Evolutionary conservation across 495 filamentous ascomycete genomes (phyloP).

Genomic region (Trichocladium uniseriatum): DNA sequence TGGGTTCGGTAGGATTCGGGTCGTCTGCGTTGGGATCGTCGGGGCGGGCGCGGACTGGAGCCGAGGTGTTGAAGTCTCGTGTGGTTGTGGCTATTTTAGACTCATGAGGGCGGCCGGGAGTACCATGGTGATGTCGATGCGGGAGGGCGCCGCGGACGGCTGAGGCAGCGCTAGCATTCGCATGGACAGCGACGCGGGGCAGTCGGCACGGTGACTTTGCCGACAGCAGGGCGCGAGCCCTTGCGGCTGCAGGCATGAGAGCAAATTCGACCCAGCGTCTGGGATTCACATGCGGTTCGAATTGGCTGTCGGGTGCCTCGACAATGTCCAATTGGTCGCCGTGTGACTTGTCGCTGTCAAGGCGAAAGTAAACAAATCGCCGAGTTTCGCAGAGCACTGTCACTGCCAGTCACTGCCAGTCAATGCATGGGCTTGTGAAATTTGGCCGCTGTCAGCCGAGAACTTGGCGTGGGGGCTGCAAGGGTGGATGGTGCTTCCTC

Average conservation of each 20-base stretch:
- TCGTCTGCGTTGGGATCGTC: constrained; percentile 7
- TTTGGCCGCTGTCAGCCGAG: constrained; percentile 20
- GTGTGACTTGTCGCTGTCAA: too few species aligned
- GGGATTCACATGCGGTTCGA: constrained; percentile 12
- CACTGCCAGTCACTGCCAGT: too few species aligned
- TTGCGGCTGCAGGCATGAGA: constrained; percentile 23
- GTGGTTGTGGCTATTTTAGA: not conserved
- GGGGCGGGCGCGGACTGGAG: constrained; percentile 7
- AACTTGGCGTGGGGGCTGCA: not conserved
- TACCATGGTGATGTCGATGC: not conserved
- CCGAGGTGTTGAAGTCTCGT: constrained; percentile 17
- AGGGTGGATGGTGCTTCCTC: too few species aligned
- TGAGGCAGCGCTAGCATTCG: not conserved
- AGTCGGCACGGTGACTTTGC: constrained; percentile 11
- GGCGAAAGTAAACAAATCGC: too few species aligned
- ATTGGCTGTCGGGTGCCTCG: too few species aligned
- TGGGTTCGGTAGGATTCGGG: not conserved
- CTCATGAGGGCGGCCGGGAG: not conserved
- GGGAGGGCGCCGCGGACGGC: not conserved
- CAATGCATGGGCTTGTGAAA: constrained; percentile 7
- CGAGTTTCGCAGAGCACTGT: too few species aligned
- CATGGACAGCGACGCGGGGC: constrained; percentile 12
- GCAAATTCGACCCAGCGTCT: not conserved
- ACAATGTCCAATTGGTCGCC: too few species aligned
- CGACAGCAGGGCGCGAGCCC: constrained; percentile 27